Evolutionary conservation across 2,329 filamentous ascomycete species (phyloP).

Genomic region (Beauveria medogensis): DNA sequence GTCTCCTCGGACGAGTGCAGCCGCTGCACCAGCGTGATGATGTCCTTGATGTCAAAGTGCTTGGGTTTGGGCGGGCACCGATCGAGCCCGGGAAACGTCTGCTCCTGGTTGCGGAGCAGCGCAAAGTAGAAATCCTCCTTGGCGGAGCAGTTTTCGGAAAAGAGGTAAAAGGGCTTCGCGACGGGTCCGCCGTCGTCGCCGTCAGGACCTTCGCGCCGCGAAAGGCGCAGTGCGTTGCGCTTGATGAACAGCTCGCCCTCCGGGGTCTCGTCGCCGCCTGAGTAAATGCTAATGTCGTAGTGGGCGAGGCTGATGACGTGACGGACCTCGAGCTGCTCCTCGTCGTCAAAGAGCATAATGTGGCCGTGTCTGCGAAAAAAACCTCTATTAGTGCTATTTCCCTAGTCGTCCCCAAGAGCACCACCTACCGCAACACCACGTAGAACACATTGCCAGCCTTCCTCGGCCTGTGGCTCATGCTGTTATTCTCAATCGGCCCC

Average conservation of each 20-base stretch:
- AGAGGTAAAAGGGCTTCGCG: slow-evolving; percentile 84
- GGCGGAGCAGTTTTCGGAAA: slow-evolving; percentile 89
- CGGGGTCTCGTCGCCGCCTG: slow-evolving; percentile 66
- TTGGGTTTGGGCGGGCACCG: slow-evolving; percentile 58
- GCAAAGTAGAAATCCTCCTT: slow-evolving; percentile 99
- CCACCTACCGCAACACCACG: slow-evolving; percentile 67
- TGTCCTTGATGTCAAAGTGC: slow-evolving; percentile 74
- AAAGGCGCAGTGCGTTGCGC: slow-evolving; percentile 76
- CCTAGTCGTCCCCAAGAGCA: too few relatives aligned
- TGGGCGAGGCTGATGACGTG: slow-evolving; percentile 91
- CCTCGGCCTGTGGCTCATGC: slow-evolving; percentile 46
- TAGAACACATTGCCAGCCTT: slow-evolving; percentile 85
- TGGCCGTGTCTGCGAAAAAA: slow-evolving; percentile 67
- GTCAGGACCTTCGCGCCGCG: slow-evolving; percentile 50
- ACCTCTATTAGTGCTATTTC: neutral
- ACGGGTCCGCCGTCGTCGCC: slow-evolving; percentile 46
- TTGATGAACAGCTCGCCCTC: slow-evolving; percentile 97
- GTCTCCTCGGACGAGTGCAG: slow-evolving; percentile 90
- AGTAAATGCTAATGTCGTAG: slow-evolving; percentile 78
- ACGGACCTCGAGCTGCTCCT: slow-evolving; percentile 88
- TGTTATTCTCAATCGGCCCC: slow-evolving; percentile 39
- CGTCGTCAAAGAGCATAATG: slow-evolving; percentile 94
- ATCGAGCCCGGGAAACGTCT: slow-evolving; percentile 44
- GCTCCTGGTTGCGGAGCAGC: slow-evolving; percentile 74
- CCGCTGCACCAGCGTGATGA: slow-evolving; percentile 82